Conservation (phyloP, 176 grass and related monocot species). For the Aegilops sharonensis region DNA sequence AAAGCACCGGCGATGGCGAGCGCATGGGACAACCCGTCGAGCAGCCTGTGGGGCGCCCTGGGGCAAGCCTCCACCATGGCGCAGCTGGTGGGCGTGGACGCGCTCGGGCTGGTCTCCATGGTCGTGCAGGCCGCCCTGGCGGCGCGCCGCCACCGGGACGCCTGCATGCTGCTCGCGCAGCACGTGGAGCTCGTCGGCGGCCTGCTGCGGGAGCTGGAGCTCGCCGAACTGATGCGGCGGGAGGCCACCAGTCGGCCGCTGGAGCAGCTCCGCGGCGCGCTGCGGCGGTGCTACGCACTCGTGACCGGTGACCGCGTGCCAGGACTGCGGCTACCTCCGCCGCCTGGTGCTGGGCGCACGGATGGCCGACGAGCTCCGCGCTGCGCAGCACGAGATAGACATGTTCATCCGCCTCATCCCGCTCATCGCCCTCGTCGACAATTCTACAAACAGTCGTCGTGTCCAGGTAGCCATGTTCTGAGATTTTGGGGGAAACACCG, state of each 20-base stretch:
- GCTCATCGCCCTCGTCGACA: slow-evolving; percentile 55
- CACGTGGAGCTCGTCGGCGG: slow-evolving; percentile 44
- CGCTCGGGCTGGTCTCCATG: slow-evolving; percentile 58
- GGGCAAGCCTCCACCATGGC: slow-evolving; percentile 29
- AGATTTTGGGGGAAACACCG: not conserved
- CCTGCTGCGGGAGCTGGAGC: no score
- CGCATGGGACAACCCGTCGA: not conserved
- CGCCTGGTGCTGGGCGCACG: slow-evolving; percentile 34
- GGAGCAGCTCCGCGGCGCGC: no score
- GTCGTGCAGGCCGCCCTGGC: slow-evolving; percentile 52
- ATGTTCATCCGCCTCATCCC: slow-evolving; percentile 55
- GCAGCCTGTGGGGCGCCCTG: slow-evolving; percentile 1
- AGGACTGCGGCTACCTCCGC: slow-evolving; percentile 44
- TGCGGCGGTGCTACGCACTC: no score
- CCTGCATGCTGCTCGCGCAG: slow-evolving; percentile 47
- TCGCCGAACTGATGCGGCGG: no score
- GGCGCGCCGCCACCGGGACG: slow-evolving; percentile 51
- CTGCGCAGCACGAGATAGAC: slow-evolving; percentile 47
- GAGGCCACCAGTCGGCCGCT: no score
- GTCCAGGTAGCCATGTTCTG: not conserved
- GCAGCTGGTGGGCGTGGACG: slow-evolving; percentile 55
- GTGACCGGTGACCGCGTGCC: slow-evolving; percentile 19
- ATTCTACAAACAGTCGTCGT: not conserved
- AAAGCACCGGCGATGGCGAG: not conserved
- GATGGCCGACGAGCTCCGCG: slow-evolving; percentile 42